A percentile compares a stretch with the other conserved stretches of the same genome.
Evolutionary conservation across 768 basidiomycete genomes (phyloP).

Genomic region (Tulasnella sp.): DNA sequence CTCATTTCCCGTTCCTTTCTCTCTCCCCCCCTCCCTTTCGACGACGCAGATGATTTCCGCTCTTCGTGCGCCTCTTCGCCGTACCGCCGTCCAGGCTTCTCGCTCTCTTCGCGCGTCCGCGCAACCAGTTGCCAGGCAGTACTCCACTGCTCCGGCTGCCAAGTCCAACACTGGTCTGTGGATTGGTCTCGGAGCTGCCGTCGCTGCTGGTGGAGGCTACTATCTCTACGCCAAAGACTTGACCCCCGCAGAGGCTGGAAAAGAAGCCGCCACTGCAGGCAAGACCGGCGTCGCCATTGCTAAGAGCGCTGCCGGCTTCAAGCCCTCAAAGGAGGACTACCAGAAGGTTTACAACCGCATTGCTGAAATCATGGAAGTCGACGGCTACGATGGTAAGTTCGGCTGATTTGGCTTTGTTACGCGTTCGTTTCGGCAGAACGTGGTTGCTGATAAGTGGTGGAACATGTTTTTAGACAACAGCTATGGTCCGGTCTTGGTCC

Average conservation of each 20-base stretch:
- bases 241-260: constrained; percentile 43
- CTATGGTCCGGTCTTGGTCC: constrained; percentile 80
- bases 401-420: neutral
- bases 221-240: constrained; percentile 49
- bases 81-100: constrained; percentile 30
- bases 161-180: constrained; percentile 51
- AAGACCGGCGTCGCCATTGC: constrained; percentile 61
- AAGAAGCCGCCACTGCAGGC: constrained; percentile 51
- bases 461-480: constrained; percentile 62
- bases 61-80: constrained; percentile 28
- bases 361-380: constrained; percentile 67
- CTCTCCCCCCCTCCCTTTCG: neutral
- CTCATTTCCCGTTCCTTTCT: neutral
- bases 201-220: constrained; percentile 60
- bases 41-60: constrained; percentile 16
- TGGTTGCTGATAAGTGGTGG: neutral
- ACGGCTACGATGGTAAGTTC: constrained; percentile 79
- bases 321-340: constrained; percentile 78
- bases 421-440: neutral
- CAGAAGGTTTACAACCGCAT: constrained; percentile 95
- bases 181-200: constrained; percentile 58
- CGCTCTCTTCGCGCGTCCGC: constrained; percentile 34
- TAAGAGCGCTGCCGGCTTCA: constrained; percentile 65
- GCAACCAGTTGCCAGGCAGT: constrained; percentile 30
- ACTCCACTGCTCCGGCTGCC: constrained; percentile 27